Conservation (phyloP, 306 rosid species). For the Dryas alaskensis region DNA sequence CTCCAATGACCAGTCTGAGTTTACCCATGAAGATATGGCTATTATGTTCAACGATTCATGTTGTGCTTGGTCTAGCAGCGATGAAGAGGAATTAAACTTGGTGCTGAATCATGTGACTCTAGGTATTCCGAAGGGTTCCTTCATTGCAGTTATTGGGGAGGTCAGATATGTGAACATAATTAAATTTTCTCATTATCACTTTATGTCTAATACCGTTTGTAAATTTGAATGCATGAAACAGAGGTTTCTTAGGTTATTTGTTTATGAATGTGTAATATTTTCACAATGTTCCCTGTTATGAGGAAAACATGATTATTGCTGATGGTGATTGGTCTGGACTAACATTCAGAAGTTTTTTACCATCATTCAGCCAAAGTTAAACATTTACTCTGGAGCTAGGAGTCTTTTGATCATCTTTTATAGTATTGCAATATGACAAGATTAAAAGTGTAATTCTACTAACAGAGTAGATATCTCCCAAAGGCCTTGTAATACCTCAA, state of each 20-base stretch:
- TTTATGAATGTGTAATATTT: not conserved
- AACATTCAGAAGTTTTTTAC: not conserved
- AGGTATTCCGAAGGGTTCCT: slow-evolving; percentile 63
- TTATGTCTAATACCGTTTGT: not conserved
- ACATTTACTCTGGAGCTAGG: not conserved
- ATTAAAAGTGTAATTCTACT: not conserved
- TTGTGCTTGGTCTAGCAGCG: slow-evolving; percentile 82
- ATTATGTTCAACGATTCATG: slow-evolving; percentile 57
- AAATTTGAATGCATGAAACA: not conserved
- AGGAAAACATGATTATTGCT: not conserved
- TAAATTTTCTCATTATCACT: not conserved
- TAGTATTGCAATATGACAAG: not conserved
- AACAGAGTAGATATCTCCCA: not conserved
- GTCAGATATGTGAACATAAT: slow-evolving; percentile 40
- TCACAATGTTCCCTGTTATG: not conserved
- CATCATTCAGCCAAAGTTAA: not conserved
- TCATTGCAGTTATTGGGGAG: slow-evolving; percentile 86
- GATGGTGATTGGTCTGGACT: not conserved
- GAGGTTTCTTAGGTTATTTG: not conserved
- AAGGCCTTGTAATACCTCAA: not conserved
- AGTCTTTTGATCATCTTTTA: not conserved
- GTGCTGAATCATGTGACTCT: slow-evolving; percentile 61
- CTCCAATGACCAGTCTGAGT: slow-evolving; percentile 38
- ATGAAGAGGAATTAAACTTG: slow-evolving; percentile 49
- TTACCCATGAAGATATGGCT: slow-evolving; percentile 45